These are phyloP conservation scores for Ustilago xerochloae DNA, from an alignment of 1,284 basidiomycete genomes.

Conservation along the genomic window DNA sequence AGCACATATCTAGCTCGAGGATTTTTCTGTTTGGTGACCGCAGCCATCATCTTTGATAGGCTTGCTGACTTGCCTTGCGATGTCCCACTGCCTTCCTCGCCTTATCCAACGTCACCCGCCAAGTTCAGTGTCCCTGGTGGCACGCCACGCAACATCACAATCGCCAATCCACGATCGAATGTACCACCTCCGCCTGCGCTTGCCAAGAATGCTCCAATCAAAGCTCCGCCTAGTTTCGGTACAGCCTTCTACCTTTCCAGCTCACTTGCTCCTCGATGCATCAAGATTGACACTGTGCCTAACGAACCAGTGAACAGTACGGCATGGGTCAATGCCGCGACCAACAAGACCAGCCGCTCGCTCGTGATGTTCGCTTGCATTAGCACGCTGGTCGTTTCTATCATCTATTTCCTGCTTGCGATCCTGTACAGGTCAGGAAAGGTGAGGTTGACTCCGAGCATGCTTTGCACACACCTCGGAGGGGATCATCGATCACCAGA, in stretches of 20 bases:
- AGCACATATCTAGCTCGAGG: constrained; percentile 3
- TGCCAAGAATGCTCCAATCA: background rate
- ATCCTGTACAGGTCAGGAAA: constrained; percentile 11
- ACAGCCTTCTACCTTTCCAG: constrained; percentile 22
- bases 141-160: background rate
- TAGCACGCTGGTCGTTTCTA: background rate
- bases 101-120: constrained; percentile 3
- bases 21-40: constrained; percentile 1
- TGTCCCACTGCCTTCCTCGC: background rate
- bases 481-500: background rate
- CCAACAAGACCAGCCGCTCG: background rate
- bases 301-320: constrained; percentile 1
- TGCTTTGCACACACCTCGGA: background rate
- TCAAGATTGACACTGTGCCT: background rate
- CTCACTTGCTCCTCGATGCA: constrained; percentile 20
- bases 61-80: constrained; percentile 11
- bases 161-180: background rate
- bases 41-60: constrained; percentile 14
- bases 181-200: background rate
- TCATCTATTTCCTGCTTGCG: constrained; percentile 8
- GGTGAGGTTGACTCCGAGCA: background rate
- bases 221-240: constrained; percentile 2
- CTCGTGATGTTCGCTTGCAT: constrained; percentile 1
- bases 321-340: constrained; percentile 8
- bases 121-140: constrained; percentile 10